phyloP scores from a whole-genome alignment of 108 stramenopile species.

The Skeletonema tropicum region DNA sequence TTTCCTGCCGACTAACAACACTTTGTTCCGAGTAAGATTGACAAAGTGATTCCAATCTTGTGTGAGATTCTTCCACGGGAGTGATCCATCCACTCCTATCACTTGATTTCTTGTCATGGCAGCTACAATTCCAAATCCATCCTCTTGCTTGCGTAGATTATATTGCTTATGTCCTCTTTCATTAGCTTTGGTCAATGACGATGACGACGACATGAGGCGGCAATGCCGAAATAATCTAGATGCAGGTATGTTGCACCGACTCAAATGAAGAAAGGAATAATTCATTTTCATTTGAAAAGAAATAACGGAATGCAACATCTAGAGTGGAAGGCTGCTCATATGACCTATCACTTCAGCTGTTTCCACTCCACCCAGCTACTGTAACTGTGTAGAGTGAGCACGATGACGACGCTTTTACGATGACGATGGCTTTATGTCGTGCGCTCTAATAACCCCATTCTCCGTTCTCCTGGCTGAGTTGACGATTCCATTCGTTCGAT shows the following conservation, averaged over 20 bases:
- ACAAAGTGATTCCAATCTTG: constrained; percentile 67
- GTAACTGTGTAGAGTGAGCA: no score
- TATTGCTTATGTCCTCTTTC: not conserved
- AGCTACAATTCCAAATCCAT: constrained; percentile 76
- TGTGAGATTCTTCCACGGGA: constrained; percentile 72
- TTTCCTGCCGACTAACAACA: constrained; percentile 71
- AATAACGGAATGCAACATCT: no score
- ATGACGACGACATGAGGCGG: not conserved
- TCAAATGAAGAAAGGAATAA: not conserved
- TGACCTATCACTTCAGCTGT: no score
- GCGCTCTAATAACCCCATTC: no score
- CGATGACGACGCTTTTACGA: no score
- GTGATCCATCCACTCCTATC: constrained; percentile 72
- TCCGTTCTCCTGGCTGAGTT: no score
- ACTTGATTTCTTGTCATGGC: constrained; percentile 66
- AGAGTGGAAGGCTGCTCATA: no score
- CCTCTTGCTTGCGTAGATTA: not conserved
- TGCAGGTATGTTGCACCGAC: not conserved
- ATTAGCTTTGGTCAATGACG: not conserved
- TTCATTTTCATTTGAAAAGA: not conserved
- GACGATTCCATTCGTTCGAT: no score
- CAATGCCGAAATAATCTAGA: not conserved
- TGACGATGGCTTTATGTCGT: no score
- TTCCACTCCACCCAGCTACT: no score
- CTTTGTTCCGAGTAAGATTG: constrained; percentile 53